These are phyloP conservation scores for Phialocephala sp. DNA, from an alignment of 2,329 filamentous ascomycete species.

Conservation along the genomic window DNA sequence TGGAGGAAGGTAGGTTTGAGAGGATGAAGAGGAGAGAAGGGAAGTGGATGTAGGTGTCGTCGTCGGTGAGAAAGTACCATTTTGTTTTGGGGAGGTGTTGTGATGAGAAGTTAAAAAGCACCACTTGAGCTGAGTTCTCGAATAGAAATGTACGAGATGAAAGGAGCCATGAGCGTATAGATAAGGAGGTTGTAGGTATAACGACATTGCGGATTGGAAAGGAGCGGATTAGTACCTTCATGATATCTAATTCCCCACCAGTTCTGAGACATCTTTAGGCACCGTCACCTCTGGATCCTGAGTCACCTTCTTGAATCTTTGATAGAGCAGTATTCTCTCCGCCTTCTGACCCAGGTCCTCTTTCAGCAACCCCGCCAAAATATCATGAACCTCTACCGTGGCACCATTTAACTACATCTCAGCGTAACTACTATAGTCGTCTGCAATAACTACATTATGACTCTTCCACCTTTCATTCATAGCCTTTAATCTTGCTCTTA, in stretches of 20 bases:
- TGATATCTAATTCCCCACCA: slow-evolving; percentile 28
- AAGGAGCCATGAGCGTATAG: no score
- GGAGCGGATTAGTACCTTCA: slow-evolving; percentile 20
- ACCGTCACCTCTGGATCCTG: neutral
- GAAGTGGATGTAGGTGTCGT: slow-evolving; percentile 60
- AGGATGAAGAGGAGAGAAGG: slow-evolving; percentile 53
- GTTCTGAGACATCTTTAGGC: neutral
- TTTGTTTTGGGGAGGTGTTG: slow-evolving; percentile 56
- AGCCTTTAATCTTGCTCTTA: slow-evolving; percentile 10
- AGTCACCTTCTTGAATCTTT: slow-evolving; percentile 9
- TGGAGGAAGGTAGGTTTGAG: slow-evolving; percentile 53
- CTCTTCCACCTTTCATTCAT: neutral
- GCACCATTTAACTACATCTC: neutral
- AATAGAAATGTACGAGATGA: no score
- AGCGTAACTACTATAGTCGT: slow-evolving; percentile 16
- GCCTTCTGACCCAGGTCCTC: neutral
- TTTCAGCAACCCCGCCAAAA: slow-evolving; percentile 9
- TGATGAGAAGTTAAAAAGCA: neutral
- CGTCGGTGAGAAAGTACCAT: slow-evolving; percentile 64
- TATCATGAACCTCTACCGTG: slow-evolving; percentile 18
- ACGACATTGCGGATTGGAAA: neutral
- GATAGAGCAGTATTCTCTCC: neutral
- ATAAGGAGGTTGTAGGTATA: neutral
- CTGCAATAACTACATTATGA: slow-evolving; percentile 17
- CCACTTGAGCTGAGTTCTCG: no score